These are phyloP conservation scores for Candida dubliniensis DNA, from an alignment of 1,139 yeast genomes.

Conservation along the genomic window DNA sequence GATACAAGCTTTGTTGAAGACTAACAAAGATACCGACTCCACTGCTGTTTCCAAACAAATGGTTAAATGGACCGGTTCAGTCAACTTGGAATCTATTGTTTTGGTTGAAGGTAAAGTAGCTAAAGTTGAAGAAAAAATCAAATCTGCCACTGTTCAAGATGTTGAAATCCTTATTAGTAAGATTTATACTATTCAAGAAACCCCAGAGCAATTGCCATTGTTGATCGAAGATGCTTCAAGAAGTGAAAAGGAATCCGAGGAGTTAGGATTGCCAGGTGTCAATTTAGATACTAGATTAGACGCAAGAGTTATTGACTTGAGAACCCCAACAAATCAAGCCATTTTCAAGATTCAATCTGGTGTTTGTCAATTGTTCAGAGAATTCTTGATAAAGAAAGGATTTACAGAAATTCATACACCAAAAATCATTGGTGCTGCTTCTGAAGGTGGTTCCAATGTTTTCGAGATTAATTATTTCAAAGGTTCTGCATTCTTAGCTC, in stretches of 20 bases:
- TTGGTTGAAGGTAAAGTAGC: constrained; percentile 81
- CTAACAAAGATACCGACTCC: constrained; percentile 54
- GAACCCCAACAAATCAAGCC: constrained; percentile 97
- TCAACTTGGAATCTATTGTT: constrained; percentile 88
- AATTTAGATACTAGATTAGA: constrained; percentile 96
- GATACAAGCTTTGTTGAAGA: constrained; percentile 82
- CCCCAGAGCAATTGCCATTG: constrained; percentile 92
- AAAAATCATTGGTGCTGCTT: constrained; percentile 89
- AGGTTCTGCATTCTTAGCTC: constrained; percentile 90
- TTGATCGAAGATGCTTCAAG: constrained; percentile 95
- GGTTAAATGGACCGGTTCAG: constrained; percentile 92
- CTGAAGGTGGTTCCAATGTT: constrained; percentile 97
- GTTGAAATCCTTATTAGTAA: constrained; percentile 78
- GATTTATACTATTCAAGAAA: constrained; percentile 75
- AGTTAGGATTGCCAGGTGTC: constrained; percentile 86
- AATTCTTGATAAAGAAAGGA: constrained; percentile 64
- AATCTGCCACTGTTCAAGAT: constrained; percentile 89
- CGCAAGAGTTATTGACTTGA: constrained; percentile 89
- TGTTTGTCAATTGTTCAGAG: constrained; percentile 85
- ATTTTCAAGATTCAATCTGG: constrained; percentile 93
- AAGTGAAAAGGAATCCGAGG: constrained; percentile 93
- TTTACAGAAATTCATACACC: constrained; percentile 96
- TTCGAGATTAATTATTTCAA: constrained; percentile 92
- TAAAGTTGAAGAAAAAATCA: constrained; percentile 84
- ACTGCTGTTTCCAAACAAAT: constrained; percentile 82